A percentile compares a stretch with the other conserved stretches of the same genome.
Conservation (phyloP, 257 asterid genomes). For the Nicotiana otophora region DNA sequence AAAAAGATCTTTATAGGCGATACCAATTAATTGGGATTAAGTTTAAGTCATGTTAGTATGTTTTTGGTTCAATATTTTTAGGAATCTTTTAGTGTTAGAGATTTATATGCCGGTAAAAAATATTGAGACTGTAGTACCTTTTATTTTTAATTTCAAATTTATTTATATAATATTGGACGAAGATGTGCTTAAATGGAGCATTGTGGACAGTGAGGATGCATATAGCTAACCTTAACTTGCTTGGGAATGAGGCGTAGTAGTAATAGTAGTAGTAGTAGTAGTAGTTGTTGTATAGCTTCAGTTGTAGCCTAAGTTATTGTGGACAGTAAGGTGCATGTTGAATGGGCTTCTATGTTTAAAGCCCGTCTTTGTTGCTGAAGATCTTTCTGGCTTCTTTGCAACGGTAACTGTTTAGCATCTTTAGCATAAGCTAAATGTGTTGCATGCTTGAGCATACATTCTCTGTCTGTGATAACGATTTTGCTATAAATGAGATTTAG, state of each 20-base stretch:
- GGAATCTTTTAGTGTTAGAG: background rate
- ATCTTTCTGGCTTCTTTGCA: background rate
- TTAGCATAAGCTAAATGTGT: background rate
- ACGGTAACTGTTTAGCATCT: conserved; percentile 12
- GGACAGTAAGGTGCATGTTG: background rate
- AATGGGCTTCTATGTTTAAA: background rate
- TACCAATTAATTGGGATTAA: background rate
- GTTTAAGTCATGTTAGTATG: background rate
- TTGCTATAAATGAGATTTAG: conserved; percentile 2
- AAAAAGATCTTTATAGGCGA: too few relatives aligned
- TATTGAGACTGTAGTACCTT: background rate
- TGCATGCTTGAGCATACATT: background rate
- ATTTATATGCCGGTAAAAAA: background rate
- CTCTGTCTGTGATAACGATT: background rate
- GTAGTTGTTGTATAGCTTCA: background rate
- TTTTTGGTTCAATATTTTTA: background rate
- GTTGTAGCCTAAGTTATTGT: background rate
- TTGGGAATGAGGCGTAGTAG: too few relatives aligned
- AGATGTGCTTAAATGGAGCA: background rate
- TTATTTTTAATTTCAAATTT: too few relatives aligned
- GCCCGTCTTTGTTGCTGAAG: background rate
- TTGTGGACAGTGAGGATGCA: background rate
- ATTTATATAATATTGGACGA: background rate
- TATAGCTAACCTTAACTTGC: too few relatives aligned
- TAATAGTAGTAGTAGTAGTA: too few relatives aligned